Evolutionary conservation across 75 land plant species (phyloP).

Genomic region (Sequoia sempervirens): DNA sequence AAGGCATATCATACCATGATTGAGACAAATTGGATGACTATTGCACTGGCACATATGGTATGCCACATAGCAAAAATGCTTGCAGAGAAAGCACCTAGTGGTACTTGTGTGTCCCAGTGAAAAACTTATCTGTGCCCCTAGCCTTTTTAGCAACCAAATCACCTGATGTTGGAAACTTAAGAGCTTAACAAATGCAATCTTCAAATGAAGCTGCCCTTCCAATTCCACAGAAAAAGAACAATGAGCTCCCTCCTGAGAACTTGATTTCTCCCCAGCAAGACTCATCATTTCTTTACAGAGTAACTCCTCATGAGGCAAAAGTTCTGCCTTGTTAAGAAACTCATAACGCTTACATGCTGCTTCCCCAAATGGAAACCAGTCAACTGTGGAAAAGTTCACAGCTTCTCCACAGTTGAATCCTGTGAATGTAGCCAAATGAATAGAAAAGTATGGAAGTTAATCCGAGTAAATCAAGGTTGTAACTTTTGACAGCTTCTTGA

Average conservation of each 20-base stretch:
- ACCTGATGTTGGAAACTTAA: slow-evolving; percentile 69
- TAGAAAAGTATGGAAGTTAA: neutral
- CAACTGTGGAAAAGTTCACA: slow-evolving; percentile 84
- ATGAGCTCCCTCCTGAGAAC: slow-evolving; percentile 11
- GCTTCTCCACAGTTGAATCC: slow-evolving; percentile 99
- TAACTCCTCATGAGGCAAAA: slow-evolving; percentile 90
- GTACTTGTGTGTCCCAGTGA: slow-evolving; percentile 13
- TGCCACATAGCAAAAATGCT: slow-evolving; percentile 72
- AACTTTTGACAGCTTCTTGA: neutral
- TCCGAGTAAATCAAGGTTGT: neutral
- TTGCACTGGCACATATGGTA: slow-evolving; percentile 53
- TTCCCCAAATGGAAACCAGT: slow-evolving; percentile 86
- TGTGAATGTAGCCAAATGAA: slow-evolving; percentile 14
- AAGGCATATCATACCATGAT: slow-evolving; percentile 59
- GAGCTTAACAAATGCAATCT: slow-evolving; percentile 64
- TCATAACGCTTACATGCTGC: slow-evolving; percentile 78
- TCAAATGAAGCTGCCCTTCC: slow-evolving; percentile 28
- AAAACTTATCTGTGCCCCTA: slow-evolving; percentile 28
- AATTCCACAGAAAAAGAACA: slow-evolving; percentile 21
- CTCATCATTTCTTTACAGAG: slow-evolving; percentile 81
- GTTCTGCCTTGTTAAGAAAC: slow-evolving; percentile 67
- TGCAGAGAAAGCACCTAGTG: slow-evolving; percentile 66
- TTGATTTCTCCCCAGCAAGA: slow-evolving; percentile 19
- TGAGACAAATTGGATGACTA: slow-evolving; percentile 66
- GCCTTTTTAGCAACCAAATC: slow-evolving; percentile 55